Evolutionary conservation across 1,284 basidiomycete genomes (phyloP), one percentile per base, ranked within the genome.

Genomic region (Irpex sp.): DNA sequence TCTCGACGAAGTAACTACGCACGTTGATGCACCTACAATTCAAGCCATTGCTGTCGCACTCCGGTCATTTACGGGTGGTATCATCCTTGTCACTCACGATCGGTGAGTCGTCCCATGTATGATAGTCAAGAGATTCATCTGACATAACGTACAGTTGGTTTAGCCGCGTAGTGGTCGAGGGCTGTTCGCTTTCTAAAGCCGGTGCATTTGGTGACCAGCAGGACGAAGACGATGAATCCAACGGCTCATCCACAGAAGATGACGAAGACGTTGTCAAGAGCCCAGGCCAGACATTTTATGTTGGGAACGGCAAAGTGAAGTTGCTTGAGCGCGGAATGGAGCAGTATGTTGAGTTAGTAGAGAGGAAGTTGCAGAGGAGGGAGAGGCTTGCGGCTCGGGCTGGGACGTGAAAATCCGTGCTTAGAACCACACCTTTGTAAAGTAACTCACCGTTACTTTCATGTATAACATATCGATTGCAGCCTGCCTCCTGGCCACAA

Each of bases 61-160:
- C 21, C 77, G 77, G 54, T 71, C 70, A 14, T 91, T 81, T 67
- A 73, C 74, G 23, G 88, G 89, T 3, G 85, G 81, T 0, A 70
- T 90, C 35, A 72, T 90, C 9, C 75, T 90, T 9, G 81, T 91
- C 58, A 88, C 85, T 37, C 89, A 91, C 70, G 89, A 91, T 69
- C 78, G 88, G 63, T 62, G 35, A 10, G 52, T 18, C 21, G 42
- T 37, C 37, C 23, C 16, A 45, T 48, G 18, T 5, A 45, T 35
- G 16, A 4, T 21, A 23, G 36, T 52, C 51, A n/a, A n/a, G 7
- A 18, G 6, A n/a, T 42, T n/a, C 42, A 47, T 12, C 54, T 49
- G 8, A 18, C 18, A 58, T 21, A 14, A 8, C 16, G n/a, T 21
- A 9, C 42, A 62, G 61, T 10, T 79, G 69, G 65, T 72, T 77